Conservation (phyloP, 2,329 filamentous ascomycete species). For the Colletotrichum endophyticum region DNA sequence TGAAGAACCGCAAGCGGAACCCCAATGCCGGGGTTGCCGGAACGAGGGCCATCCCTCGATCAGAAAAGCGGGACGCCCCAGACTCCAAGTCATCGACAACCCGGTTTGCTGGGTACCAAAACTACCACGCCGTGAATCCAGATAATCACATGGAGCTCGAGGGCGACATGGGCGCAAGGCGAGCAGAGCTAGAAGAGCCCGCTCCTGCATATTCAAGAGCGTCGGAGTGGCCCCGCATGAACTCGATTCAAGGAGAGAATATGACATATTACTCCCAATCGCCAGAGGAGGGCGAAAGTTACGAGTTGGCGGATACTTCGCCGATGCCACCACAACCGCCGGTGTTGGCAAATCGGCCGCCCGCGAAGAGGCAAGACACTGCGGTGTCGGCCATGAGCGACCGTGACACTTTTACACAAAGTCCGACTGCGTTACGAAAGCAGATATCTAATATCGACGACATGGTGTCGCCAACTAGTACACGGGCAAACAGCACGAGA, state of each 20-base stretch:
- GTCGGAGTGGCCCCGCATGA: constrained; percentile 15
- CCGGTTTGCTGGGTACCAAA: not conserved
- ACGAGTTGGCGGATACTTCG: constrained; percentile 17
- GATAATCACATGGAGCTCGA: constrained; percentile 11
- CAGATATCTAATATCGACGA: not conserved
- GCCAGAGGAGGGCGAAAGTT: not conserved
- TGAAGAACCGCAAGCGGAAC: not conserved
- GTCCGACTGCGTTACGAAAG: not conserved
- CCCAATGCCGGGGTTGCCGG: not conserved
- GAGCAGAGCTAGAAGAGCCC: constrained; percentile 6
- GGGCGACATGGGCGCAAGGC: not conserved
- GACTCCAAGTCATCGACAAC: constrained; percentile 15
- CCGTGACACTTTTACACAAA: not conserved
- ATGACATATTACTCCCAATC: not conserved
- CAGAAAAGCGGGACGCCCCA: constrained; percentile 14
- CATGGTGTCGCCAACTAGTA: constrained; percentile 7
- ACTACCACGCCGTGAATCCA: not conserved
- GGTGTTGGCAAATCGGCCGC: not conserved
- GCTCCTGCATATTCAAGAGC: not conserved
- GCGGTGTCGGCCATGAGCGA: not conserved
- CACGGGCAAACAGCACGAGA: constrained; percentile 1
- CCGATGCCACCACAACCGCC: not conserved
- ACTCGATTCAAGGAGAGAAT: constrained; percentile 8
- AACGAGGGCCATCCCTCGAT: constrained; percentile 1
- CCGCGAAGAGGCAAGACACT: not conserved